Conservation (phyloP, 257 asterid genomes). For the Jacaranda mimosifolia region DNA sequence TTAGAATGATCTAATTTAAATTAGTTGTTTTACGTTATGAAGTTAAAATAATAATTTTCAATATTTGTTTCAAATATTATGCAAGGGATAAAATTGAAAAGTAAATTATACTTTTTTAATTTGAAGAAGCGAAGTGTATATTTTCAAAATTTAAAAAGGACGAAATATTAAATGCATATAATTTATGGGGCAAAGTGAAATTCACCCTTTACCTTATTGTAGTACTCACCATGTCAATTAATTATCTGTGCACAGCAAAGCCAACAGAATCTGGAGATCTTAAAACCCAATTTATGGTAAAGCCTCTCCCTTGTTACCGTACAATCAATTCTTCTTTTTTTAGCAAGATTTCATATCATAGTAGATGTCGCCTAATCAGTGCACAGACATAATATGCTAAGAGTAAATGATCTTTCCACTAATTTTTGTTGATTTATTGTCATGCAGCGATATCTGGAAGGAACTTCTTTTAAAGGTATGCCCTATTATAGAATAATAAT, state of each 20-base stretch:
- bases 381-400: conserved; percentile 16
- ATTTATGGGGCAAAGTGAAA: no score
- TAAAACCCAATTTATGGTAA: conserved; percentile 75
- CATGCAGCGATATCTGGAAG: conserved; percentile 77
- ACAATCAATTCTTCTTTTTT: conserved; percentile 4
- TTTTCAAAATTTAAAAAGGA: no score
- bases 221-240: conserved; percentile 32
- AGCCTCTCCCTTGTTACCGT: conserved; percentile 19
- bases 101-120: no score
- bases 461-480: conserved; percentile 76
- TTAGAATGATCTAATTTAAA: no score
- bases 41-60: no score
- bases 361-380: conserved; percentile 13
- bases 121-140: no score
- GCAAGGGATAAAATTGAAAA: no score
- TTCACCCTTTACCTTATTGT: conserved; percentile 20
- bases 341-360: conserved; percentile 1
- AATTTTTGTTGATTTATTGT: conserved; percentile 26
- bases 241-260: conserved; percentile 48
- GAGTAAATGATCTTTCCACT: not conserved
- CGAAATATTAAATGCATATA: no score
- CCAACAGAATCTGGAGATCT: conserved; percentile 49
- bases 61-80: no score
- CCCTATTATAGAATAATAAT: not conserved
- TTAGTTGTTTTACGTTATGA: no score